Percentiles rank a stretch among this genome's conserved stretches.
phyloP scores from a whole-genome alignment of 768 basidiomycete genomes.

The Cystoderma amianthinum region DNA sequence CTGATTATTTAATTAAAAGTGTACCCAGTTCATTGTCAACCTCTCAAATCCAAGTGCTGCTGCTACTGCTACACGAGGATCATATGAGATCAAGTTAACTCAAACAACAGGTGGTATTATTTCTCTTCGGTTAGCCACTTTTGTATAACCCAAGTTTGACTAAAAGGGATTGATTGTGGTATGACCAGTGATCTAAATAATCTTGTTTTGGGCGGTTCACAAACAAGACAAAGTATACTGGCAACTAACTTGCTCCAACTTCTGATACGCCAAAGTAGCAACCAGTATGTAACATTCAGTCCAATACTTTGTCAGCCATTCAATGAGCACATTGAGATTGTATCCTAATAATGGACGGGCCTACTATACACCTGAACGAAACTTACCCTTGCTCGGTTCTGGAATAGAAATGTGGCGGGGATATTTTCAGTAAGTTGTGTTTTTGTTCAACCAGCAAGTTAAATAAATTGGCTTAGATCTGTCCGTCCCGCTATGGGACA shows the following conservation, averaged over 20 bases:
- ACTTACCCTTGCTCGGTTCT: slow-evolving; percentile 30
- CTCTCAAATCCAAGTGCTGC: neutral
- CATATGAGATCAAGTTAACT: neutral
- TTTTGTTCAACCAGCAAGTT: slow-evolving; percentile 30
- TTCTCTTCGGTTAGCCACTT: too few relatives aligned
- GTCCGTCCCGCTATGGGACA: slow-evolving; percentile 61
- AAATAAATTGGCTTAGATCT: neutral
- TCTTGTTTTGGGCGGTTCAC: slow-evolving; percentile 9
- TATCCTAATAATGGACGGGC: slow-evolving; percentile 18
- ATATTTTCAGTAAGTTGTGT: slow-evolving; percentile 61
- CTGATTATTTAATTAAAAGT: neutral
- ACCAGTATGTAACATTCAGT: slow-evolving; percentile 26
- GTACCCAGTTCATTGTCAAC: neutral
- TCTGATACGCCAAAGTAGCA: slow-evolving; percentile 38
- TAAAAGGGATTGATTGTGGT: too few relatives aligned
- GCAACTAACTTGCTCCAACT: slow-evolving; percentile 43
- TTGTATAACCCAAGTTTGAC: too few relatives aligned
- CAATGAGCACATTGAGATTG: neutral
- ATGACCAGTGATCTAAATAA: slow-evolving; percentile 19
- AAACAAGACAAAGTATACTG: slow-evolving; percentile 17
- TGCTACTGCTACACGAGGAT: neutral
- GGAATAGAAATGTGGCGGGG: slow-evolving; percentile 75
- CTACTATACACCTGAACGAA: slow-evolving; percentile 22
- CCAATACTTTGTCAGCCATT: neutral
- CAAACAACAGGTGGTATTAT: neutral